phyloP scores from a whole-genome alignment of 352 stramenopile genomes.

The Phytophthora quininea region DNA sequence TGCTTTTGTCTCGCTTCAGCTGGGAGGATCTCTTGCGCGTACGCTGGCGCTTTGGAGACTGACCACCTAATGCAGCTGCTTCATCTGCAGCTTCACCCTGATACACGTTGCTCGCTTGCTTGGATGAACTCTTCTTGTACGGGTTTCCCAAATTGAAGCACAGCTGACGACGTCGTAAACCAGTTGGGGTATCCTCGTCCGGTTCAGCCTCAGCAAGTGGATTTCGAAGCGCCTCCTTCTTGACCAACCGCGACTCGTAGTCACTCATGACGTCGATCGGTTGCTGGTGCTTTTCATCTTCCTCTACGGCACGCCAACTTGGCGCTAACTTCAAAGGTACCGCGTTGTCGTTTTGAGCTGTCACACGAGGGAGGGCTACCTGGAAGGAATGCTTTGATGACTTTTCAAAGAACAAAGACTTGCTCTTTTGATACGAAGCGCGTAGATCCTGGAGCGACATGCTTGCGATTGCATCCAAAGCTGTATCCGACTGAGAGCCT shows the following conservation, averaged over 20 bases:
- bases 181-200: conserved; percentile 82
- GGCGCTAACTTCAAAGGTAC: conserved; percentile 55
- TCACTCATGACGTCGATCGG: conserved; percentile 90
- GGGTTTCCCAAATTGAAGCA: conserved; percentile 89
- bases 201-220: conserved; percentile 83
- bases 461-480: conserved; percentile 60
- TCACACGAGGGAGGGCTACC: conserved; percentile 37
- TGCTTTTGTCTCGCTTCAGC: conserved; percentile 82
- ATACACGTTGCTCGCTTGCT: conserved; percentile 82
- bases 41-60: conserved; percentile 81
- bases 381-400: conserved; percentile 45
- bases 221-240: conserved; percentile 87
- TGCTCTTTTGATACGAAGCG: conserved; percentile 54
- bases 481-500: conserved; percentile 31
- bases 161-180: conserved; percentile 73
- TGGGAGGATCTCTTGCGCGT: conserved; percentile 88
- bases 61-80: conserved; percentile 73
- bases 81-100: conserved; percentile 87
- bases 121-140: conserved; percentile 90
- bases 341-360: conserved; percentile 19
- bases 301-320: conserved; percentile 62
- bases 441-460: conserved; percentile 75
- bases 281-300: conserved; percentile 86
- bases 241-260: conserved; percentile 87
- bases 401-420: conserved; percentile 60